Evolutionary conservation across 2,329 filamentous ascomycete genomes (phyloP).

Genomic region (Xylaria sp.): DNA sequence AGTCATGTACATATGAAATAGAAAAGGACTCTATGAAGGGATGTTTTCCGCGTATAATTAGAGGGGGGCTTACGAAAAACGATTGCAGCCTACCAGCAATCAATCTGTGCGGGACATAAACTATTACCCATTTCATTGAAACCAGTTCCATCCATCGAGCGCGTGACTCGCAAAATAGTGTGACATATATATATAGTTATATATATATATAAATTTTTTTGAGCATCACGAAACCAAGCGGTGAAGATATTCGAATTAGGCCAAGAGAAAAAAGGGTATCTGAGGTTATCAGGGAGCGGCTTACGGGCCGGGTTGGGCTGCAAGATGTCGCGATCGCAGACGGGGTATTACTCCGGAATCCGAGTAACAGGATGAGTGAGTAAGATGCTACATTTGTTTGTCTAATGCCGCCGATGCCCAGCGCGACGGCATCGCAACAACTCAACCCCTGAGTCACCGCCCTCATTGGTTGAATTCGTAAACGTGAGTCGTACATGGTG

Average conservation of each 20-base stretch:
- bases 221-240: not conserved
- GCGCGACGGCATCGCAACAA: not conserved
- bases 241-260: too few species aligned
- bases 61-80: slow-evolving; percentile 2
- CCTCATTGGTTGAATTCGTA: not conserved
- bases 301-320: too few species aligned
- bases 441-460: slow-evolving; percentile 4
- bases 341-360: not conserved
- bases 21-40: not conserved
- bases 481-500: not conserved
- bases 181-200: not conserved
- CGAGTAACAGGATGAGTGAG: not conserved
- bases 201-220: too few species aligned
- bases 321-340: not conserved
- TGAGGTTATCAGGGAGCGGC: not conserved
- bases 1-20: not conserved
- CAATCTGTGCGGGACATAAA: not conserved
- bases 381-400: not conserved
- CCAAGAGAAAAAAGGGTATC: too few species aligned
- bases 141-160: not conserved
- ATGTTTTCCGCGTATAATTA: not conserved
- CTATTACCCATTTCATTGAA: not conserved
- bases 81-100: slow-evolving; percentile 1
- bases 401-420: not conserved
- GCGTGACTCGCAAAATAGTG: not conserved